Evolutionary conservation across 495 filamentous ascomycete genomes (phyloP).

Genomic region (Penicillium canescens): DNA sequence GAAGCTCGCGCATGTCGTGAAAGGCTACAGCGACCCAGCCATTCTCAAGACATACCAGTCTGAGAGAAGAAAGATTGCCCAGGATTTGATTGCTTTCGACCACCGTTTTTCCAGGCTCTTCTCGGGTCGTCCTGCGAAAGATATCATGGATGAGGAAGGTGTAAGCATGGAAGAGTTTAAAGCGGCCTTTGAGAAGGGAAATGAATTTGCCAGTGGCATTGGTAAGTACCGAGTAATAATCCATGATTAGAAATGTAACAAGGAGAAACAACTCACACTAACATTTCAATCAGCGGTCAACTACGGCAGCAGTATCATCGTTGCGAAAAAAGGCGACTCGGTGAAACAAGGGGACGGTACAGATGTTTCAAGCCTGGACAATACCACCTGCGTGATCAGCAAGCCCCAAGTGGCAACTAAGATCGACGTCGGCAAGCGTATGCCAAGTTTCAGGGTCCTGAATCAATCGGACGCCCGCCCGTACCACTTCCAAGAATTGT

Average conservation of each 20-base stretch:
- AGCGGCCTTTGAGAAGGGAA: slow-evolving; percentile 36
- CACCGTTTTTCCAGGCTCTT: slow-evolving; percentile 53
- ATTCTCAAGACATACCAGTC: slow-evolving; percentile 65
- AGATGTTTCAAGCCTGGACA: not conserved
- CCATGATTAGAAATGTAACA: not conserved
- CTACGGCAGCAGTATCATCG: slow-evolving; percentile 33
- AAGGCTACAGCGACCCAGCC: slow-evolving; percentile 45
- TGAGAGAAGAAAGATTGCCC: slow-evolving; percentile 62
- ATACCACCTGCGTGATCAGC: slow-evolving; percentile 17
- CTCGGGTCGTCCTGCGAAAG: slow-evolving; percentile 34
- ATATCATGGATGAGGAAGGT: slow-evolving; percentile 40
- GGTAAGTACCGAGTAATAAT: slow-evolving; percentile 10
- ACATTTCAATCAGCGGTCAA: slow-evolving; percentile 24
- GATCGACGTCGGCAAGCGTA: slow-evolving; percentile 49
- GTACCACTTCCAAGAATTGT: slow-evolving; percentile 51
- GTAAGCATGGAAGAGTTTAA: slow-evolving; percentile 52
- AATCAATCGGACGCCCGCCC: slow-evolving; percentile 56
- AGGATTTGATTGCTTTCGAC: slow-evolving; percentile 69
- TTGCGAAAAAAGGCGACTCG: slow-evolving; percentile 29
- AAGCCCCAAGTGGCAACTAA: slow-evolving; percentile 37
- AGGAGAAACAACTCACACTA: too few species aligned
- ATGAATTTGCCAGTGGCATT: slow-evolving; percentile 42
- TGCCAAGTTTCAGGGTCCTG: slow-evolving; percentile 57
- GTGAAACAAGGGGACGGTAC: slow-evolving; percentile 32
- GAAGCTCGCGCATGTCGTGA: slow-evolving; percentile 66